These are phyloP conservation scores for Biscutella laevigata DNA, from an alignment of 441 rosid genomes.

Conservation along the genomic window DNA sequence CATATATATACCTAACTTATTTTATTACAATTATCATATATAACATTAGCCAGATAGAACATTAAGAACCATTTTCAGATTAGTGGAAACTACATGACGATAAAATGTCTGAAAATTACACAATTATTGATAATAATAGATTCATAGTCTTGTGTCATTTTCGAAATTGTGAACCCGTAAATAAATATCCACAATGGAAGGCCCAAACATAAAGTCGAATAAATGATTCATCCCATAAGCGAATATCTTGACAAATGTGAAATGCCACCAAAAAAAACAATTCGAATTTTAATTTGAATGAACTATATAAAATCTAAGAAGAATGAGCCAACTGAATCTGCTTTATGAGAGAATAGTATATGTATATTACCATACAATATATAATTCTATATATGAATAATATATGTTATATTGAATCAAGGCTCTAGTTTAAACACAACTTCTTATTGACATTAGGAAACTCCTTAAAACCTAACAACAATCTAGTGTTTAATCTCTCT, in stretches of 20 bases:
- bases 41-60: too few relatives aligned
- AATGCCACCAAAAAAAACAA: neutral
- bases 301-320: neutral
- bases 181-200: neutral
- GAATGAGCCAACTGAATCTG: neutral
- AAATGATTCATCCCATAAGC: neutral
- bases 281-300: neutral
- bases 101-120: neutral
- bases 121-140: neutral
- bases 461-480: too few relatives aligned
- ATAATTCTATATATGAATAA: too few relatives aligned
- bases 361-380: too few relatives aligned
- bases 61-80: neutral
- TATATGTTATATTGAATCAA: too few relatives aligned
- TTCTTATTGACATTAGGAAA: too few relatives aligned
- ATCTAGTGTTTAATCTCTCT: too few relatives aligned
- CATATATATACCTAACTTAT: too few relatives aligned
- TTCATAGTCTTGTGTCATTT: neutral
- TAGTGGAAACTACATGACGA: neutral
- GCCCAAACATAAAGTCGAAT: neutral
- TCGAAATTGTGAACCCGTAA: neutral
- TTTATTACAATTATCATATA: too few relatives aligned
- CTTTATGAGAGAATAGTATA: neutral
- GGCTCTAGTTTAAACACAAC: too few relatives aligned
- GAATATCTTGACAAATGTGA: constrained; percentile 3